A percentile compares a stretch with the other conserved stretches of the same genome.
These are phyloP conservation scores for Coemansia sp. DNA, from an alignment of 192 early-diverging fungal species.

Conservation along the genomic window DNA sequence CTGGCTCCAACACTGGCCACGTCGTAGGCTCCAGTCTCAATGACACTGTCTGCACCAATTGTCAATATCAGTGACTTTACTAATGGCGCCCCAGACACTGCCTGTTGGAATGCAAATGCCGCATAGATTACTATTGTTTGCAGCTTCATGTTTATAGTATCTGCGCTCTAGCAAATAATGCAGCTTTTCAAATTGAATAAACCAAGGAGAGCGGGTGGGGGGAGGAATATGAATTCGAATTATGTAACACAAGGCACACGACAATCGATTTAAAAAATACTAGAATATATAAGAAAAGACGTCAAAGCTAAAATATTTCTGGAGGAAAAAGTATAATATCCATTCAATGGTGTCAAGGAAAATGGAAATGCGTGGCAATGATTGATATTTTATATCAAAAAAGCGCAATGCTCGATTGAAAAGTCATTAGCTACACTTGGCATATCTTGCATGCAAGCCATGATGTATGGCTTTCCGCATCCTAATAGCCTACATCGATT, in stretches of 20 bases:
- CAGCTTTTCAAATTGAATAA: background rate
- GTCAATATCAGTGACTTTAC: conserved; percentile 38
- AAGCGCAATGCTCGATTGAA: background rate
- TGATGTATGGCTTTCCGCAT: conserved; percentile 2
- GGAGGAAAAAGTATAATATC: background rate
- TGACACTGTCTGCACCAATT: conserved; percentile 17
- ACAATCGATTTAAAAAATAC: background rate
- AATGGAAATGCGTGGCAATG: background rate
- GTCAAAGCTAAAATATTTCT: background rate
- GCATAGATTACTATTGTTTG: background rate
- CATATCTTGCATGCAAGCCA: conserved; percentile 10
- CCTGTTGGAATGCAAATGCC: conserved; percentile 7
- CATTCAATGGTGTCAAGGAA: background rate
- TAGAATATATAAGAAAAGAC: background rate
- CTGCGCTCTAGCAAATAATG: too few relatives aligned
- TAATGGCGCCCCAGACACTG: conserved; percentile 27
- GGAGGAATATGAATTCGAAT: background rate
- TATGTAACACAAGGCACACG: background rate
- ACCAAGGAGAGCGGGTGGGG: background rate
- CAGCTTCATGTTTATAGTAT: background rate
- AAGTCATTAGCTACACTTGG: background rate
- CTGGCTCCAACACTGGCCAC: conserved; percentile 49
- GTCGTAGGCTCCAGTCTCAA: conserved; percentile 39
- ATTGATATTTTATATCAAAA: background rate
- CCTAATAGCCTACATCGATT: background rate